Evolutionary conservation across 2,329 filamentous ascomycete species (phyloP).

Genomic region (Akanthomyces muscarius): DNA sequence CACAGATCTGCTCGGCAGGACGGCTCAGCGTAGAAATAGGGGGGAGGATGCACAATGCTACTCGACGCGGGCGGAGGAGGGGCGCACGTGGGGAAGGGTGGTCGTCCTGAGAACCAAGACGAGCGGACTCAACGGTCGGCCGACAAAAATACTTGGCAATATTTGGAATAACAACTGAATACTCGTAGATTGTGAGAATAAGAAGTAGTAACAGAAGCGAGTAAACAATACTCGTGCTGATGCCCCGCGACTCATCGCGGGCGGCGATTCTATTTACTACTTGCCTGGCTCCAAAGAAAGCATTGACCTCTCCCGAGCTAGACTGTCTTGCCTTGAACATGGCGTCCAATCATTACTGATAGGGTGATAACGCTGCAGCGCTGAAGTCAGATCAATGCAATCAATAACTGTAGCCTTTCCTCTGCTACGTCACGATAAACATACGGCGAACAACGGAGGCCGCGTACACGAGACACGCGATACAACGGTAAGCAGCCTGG

Average conservation of each 20-base stretch:
- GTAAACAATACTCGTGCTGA: too few species aligned
- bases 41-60: constrained; percentile 2
- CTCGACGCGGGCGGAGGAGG: constrained; percentile 6
- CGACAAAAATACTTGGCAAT: background rate
- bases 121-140: background rate
- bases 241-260: too few species aligned
- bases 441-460: background rate
- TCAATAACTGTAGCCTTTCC: background rate
- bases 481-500: background rate
- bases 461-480: background rate
- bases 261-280: too few species aligned
- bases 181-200: background rate
- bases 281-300: too few species aligned
- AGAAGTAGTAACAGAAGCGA: too few species aligned
- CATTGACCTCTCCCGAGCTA: background rate
- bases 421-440: background rate
- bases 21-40: constrained; percentile 8
- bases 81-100: constrained; percentile 11
- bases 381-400: background rate
- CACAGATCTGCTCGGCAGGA: background rate
- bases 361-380: background rate
- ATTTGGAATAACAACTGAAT: background rate
- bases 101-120: constrained; percentile 9
- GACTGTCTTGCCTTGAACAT: background rate
- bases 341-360: background rate